A percentile compares a stretch with the other conserved stretches of the same genome.
phyloP scores from a whole-genome alignment of 305 asterid species.

The Solanum hybrid region DNA sequence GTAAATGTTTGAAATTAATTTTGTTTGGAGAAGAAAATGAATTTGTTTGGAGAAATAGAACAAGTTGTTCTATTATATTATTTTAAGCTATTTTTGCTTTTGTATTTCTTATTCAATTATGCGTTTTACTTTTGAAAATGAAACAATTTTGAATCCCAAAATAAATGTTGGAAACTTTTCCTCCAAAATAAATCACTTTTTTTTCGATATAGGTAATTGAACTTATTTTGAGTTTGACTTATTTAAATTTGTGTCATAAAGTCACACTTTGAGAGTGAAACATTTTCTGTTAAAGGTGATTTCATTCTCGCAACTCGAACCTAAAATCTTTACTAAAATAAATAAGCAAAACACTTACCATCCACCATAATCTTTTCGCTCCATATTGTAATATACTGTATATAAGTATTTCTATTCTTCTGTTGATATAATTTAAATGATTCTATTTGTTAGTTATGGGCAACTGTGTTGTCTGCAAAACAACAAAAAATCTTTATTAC shows the following conservation, averaged over 20 bases:
- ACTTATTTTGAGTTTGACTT: background rate
- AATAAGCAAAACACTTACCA: background rate
- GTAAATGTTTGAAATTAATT: background rate
- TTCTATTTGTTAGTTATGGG: background rate
- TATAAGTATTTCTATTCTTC: background rate
- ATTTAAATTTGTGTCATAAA: background rate
- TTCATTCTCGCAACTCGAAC: fast-evolving
- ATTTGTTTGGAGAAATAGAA: background rate
- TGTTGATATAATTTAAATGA: background rate
- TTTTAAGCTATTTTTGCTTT: background rate
- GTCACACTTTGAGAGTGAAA: fast-evolving
- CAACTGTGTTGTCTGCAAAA: background rate
- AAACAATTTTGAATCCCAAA: background rate
- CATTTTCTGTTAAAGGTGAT: background rate
- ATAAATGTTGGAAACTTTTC: no score
- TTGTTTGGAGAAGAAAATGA: background rate
- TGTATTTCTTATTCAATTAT: background rate
- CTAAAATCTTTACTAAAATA: background rate
- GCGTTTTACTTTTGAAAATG: background rate
- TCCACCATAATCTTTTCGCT: background rate
- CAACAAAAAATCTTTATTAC: background rate
- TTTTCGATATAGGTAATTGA: background rate
- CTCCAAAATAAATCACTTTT: no score
- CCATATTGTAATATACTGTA: background rate
- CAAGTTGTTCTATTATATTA: background rate